phyloP scores from a whole-genome alignment of 2,329 filamentous ascomycete genomes.

The Trichoderma hamatum region DNA sequence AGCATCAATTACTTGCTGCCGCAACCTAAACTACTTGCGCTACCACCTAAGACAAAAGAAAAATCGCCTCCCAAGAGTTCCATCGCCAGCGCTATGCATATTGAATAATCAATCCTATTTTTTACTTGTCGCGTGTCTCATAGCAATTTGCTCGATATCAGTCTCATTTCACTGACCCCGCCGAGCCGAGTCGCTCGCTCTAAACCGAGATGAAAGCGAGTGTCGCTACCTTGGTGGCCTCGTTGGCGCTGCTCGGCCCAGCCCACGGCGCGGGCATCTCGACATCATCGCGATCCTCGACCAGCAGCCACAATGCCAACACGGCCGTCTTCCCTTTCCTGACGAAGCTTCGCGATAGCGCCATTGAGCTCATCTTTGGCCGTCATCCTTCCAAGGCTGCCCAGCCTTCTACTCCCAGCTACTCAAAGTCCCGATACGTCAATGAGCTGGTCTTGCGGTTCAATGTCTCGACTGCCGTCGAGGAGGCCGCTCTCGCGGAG shows the following conservation, averaged over 20 bases:
- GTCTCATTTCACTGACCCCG: slow-evolving; percentile 10
- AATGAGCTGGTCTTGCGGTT: slow-evolving; percentile 89
- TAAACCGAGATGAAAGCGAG: slow-evolving; percentile 33
- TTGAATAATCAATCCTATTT: background rate
- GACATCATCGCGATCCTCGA: slow-evolving; percentile 33
- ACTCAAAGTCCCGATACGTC: slow-evolving; percentile 60
- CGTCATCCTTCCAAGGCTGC: slow-evolving; percentile 42
- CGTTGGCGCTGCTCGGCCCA: slow-evolving; percentile 35
- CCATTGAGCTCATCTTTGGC: slow-evolving; percentile 55
- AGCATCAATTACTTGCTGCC: background rate
- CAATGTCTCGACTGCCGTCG: slow-evolving; percentile 69
- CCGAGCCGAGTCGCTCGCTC: slow-evolving; percentile 27
- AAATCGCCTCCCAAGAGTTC: slow-evolving; percentile 1
- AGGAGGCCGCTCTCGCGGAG: slow-evolving; percentile 71
- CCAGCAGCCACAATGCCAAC: slow-evolving; percentile 27
- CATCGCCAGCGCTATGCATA: slow-evolving; percentile 1
- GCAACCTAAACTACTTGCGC: background rate
- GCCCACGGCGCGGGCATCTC: slow-evolving; percentile 39
- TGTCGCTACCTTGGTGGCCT: slow-evolving; percentile 28
- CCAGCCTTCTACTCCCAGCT: slow-evolving; percentile 34
- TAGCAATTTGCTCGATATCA: background rate
- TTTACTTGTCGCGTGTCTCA: background rate
- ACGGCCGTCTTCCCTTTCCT: slow-evolving; percentile 50
- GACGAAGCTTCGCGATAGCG: slow-evolving; percentile 54
- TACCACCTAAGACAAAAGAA: background rate